Evolutionary conservation across 2,329 filamentous ascomycete genomes (phyloP), one percentile per base, ranked within the genome.

Genomic region (Botrytis medusae): DNA sequence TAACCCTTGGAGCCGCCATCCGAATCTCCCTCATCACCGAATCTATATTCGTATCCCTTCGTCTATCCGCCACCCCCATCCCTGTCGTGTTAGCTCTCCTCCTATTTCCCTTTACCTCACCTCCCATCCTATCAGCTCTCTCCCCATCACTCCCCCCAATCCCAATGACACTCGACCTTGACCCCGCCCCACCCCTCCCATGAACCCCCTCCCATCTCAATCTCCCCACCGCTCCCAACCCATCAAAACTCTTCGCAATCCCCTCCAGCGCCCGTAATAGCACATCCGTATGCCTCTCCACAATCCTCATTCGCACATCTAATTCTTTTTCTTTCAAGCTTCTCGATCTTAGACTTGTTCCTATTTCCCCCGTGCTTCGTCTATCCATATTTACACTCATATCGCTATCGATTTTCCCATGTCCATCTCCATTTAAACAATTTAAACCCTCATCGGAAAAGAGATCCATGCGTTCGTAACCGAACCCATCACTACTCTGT

Each of bases 231-330:
- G 34, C 16, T 1, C 34, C 48, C 65, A 57, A 42, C 8, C 34
- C 34, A 68, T 57, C 60, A 32, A 72, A 54, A 29, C 70, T 51
- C 4, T 51, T 73, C 44, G 76, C 75, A 18, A 80, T 77, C 0
- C 72, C 74, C 18, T 72, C 74, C 14, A 80, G 42, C 4, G 77
- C 75, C 37, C 65, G 64, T 40, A 79, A 42, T 29, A 80, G 60
- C 6, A 78, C 67, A 25, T 44, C 44, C 48, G 79, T 80, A 67
- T 80, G 79, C 5, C 73, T 73, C 69, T 80, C 79, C 16, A 80
- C 75, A 72, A 72, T 77, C 2, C 48, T 42, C 32, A 80, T 44
- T 16, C 79, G 61, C 0, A 34, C 63, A 67, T 80, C 76, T n/a
- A 79, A 51, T 4, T 79, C 78, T 40, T 67, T 72, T 59, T 79